Conservation (phyloP, 2,329 filamentous ascomycete species). For the Neophaeococcomyces aloes region DNA sequence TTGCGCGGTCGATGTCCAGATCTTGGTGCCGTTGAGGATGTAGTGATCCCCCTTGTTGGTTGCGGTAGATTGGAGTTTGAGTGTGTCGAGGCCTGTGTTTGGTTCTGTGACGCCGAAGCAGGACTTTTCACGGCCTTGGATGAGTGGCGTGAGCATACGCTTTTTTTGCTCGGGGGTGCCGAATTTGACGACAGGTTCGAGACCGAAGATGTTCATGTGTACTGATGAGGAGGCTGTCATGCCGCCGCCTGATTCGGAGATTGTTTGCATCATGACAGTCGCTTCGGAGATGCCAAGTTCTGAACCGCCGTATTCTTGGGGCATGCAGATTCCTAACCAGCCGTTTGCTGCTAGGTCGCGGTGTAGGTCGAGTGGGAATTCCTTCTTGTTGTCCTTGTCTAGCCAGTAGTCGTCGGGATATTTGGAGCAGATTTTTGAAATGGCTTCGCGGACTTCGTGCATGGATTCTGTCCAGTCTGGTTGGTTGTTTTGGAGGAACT, state of each 20-base stretch:
- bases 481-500: conserved; percentile 1
- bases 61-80: conserved; percentile 32
- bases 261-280: conserved; percentile 39
- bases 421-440: conserved; percentile 33
- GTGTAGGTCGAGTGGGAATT: conserved; percentile 34
- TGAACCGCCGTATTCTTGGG: conserved; percentile 32
- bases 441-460: conserved; percentile 32
- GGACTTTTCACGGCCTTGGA: conserved; percentile 31
- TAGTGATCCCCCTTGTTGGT: conserved; percentile 28
- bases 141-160: conserved; percentile 31
- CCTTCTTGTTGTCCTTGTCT: conserved; percentile 27
- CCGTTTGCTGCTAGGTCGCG: conserved; percentile 31
- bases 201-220: conserved; percentile 40
- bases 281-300: conserved; percentile 35
- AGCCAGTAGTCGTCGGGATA: conserved; percentile 37
- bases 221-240: conserved; percentile 34
- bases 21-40: conserved; percentile 31
- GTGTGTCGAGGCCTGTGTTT: conserved; percentile 34
- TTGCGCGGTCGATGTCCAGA: conserved; percentile 38
- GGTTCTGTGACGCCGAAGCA: conserved; percentile 36
- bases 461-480: conserved; percentile 1
- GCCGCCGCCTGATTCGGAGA: conserved; percentile 35
- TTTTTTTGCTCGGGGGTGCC: conserved; percentile 34
- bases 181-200: conserved; percentile 37
- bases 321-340: conserved; percentile 38